Evolutionary conservation across 495 filamentous ascomycete species (phyloP).

Genomic region (Cetradonia linearis): DNA sequence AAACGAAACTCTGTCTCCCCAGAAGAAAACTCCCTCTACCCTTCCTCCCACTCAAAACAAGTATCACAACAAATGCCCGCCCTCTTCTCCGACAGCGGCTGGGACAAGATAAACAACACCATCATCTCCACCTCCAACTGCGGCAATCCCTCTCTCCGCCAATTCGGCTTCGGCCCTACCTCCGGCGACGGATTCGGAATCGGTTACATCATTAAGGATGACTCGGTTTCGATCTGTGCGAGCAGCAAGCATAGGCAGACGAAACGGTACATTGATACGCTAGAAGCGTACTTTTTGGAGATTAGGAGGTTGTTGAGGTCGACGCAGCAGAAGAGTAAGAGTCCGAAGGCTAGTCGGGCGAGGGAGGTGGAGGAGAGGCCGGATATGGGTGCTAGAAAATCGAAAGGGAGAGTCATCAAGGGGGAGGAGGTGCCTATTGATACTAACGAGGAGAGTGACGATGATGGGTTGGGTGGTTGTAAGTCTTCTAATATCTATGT

Average conservation of each 20-base stretch:
- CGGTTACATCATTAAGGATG: slow-evolving; percentile 98
- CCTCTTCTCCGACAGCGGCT: slow-evolving; percentile 80
- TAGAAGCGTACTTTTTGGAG: slow-evolving; percentile 84
- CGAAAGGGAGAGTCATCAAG: slow-evolving; percentile 36
- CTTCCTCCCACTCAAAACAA: slow-evolving; percentile 29
- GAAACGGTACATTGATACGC: slow-evolving; percentile 72
- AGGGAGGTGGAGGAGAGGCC: slow-evolving; percentile 54
- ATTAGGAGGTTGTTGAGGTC: slow-evolving; percentile 71
- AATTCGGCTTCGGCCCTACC: slow-evolving; percentile 94
- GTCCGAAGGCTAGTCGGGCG: slow-evolving; percentile 48
- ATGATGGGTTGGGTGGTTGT: slow-evolving; percentile 90
- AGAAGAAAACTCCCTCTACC: slow-evolving; percentile 33
- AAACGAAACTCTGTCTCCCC: slow-evolving; percentile 41
- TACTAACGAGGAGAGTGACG: slow-evolving; percentile 61
- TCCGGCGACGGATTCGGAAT: slow-evolving; percentile 94
- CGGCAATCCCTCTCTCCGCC: slow-evolving; percentile 90
- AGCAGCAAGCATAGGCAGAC: slow-evolving; percentile 90
- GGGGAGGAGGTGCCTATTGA: slow-evolving; percentile 42
- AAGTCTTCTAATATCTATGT: slow-evolving; percentile 37
- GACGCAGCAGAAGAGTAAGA: slow-evolving; percentile 46
- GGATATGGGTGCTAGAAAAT: slow-evolving; percentile 30
- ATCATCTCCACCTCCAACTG: slow-evolving; percentile 97
- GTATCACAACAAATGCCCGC: slow-evolving; percentile 47
- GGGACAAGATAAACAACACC: slow-evolving; percentile 92
- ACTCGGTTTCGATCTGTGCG: slow-evolving; percentile 82